Percentiles rank a stretch among this genome's conserved stretches.
These are phyloP conservation scores for Botryobasidium botryosum DNA, from an alignment of 768 basidiomycete species.

Conservation along the genomic window DNA sequence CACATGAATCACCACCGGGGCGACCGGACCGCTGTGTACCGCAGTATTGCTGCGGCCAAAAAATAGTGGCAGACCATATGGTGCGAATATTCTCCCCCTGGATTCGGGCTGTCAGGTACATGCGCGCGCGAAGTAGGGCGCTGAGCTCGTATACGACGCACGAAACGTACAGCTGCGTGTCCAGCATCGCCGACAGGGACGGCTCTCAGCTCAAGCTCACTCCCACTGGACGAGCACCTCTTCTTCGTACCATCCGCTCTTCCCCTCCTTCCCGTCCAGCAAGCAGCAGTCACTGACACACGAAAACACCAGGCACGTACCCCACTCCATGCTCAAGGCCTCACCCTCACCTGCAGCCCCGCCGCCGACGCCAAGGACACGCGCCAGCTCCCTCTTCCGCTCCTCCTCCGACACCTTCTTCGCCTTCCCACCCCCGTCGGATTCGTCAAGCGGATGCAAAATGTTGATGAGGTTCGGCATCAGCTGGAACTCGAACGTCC, in stretches of 20 bases:
- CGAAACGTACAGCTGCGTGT: too few species aligned
- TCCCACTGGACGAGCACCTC: conserved; percentile 64
- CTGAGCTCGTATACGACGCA: too few species aligned
- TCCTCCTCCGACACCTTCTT: conserved; percentile 41
- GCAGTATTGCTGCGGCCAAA: too few species aligned
- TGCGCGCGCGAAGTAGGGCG: too few species aligned
- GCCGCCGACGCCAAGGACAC: conserved; percentile 31
- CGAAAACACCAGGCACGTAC: conserved; percentile 76
- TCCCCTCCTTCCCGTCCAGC: conserved; percentile 23
- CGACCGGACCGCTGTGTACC: too few species aligned
- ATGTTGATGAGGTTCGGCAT: conserved; percentile 88
- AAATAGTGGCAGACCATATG: too few species aligned
- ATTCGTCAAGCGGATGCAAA: conserved; percentile 25
- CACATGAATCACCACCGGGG: too few species aligned
- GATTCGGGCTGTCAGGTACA: too few species aligned
- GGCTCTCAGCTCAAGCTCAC: too few species aligned
- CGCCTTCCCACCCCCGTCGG: conserved; percentile 14
- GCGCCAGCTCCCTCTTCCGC: conserved; percentile 42
- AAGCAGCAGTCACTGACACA: conserved; percentile 66
- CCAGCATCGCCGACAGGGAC: too few species aligned
- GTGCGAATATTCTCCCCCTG: too few species aligned
- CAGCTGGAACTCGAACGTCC: conserved; percentile 84
- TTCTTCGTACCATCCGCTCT: conserved; percentile 53
- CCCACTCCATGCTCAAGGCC: conserved; percentile 80
- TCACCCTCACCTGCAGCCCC: conserved; percentile 20